phyloP scores from a whole-genome alignment of 345 rosid genomes.

The Microcos paniculata region DNA sequence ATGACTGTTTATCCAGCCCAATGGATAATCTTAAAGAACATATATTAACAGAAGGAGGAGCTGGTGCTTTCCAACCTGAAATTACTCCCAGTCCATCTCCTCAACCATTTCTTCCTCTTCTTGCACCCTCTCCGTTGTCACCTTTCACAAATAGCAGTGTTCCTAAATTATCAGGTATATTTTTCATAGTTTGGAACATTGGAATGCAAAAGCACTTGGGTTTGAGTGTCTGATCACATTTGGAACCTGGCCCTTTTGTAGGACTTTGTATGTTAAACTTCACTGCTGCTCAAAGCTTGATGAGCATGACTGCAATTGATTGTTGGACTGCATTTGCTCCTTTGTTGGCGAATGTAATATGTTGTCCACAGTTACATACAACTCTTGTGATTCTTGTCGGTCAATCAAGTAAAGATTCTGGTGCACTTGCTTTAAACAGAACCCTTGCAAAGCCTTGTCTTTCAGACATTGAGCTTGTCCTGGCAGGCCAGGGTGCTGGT shows the following conservation, averaged over 20 bases:
- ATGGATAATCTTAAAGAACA: conserved; percentile 16
- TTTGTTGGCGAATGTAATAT: conserved; percentile 80
- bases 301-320: conserved; percentile 76
- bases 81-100: conserved; percentile 71
- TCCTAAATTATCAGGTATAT: conserved; percentile 82
- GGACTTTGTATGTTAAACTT: conserved; percentile 80
- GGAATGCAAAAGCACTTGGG: conserved; percentile 1
- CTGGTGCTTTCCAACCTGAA: conserved; percentile 53
- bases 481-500: conserved; percentile 75
- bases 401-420: conserved; percentile 65
- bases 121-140: conserved; percentile 87
- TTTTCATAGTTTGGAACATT: conserved; percentile 13
- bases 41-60: conserved; percentile 18
- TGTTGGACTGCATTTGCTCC: conserved; percentile 83
- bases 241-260: conserved; percentile 16
- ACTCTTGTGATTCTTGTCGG: conserved; percentile 76
- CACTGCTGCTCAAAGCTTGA: conserved; percentile 62
- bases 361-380: conserved; percentile 94
- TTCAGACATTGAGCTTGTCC: conserved; percentile 75
- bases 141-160: conserved; percentile 67
- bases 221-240: conserved; percentile 4
- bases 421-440: conserved; percentile 64
- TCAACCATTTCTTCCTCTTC: conserved; percentile 84
- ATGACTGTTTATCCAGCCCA: conserved; percentile 32
- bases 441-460: conserved; percentile 72